Evolutionary conservation across 2,329 filamentous ascomycete genomes (phyloP).

Genomic region (Aspergillus sojae): DNA sequence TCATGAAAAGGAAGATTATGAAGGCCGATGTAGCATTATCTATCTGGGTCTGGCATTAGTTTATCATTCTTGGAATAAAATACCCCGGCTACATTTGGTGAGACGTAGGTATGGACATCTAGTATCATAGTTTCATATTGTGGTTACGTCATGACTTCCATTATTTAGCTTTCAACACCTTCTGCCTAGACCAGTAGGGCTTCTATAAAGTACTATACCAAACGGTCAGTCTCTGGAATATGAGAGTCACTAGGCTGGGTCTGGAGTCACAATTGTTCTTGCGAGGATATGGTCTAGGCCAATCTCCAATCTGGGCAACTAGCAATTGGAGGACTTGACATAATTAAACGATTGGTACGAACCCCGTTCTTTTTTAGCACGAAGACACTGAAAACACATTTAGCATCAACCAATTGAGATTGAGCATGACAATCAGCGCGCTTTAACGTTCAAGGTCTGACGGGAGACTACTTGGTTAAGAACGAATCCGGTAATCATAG

Average conservation of each 20-base stretch:
- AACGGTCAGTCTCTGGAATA: neutral
- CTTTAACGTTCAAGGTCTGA: neutral
- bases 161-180: neutral
- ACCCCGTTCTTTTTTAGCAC: rapidly evolving
- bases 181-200: neutral
- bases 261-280: neutral
- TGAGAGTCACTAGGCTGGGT: rapidly evolving
- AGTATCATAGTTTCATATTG: neutral
- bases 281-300: neutral
- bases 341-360: neutral
- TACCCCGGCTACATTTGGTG: neutral
- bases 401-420: no score
- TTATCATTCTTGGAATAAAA: neutral
- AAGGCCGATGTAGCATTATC: neutral
- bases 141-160: neutral
- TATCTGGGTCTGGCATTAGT: neutral
- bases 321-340: neutral
- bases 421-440: neutral
- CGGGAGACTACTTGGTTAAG: neutral
- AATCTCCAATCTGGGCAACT: neutral
- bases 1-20: neutral
- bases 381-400: neutral
- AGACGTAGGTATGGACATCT: neutral
- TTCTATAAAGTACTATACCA: neutral
- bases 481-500: neutral